Conservation (phyloP, 805 yeast genomes). For the Metschnikowia picachoensis region DNA sequence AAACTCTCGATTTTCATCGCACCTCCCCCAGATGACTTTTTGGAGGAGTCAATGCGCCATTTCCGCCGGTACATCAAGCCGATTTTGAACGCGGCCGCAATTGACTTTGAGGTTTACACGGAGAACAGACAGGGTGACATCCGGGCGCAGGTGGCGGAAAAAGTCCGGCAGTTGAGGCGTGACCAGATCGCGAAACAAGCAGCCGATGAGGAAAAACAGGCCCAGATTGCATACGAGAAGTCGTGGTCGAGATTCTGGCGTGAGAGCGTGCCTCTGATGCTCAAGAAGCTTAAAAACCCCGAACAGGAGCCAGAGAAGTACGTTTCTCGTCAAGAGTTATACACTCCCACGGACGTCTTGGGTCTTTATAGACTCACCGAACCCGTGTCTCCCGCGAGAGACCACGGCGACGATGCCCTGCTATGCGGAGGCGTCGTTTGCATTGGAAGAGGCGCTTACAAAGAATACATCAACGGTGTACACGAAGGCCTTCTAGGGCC, state of each 20-base stretch:
- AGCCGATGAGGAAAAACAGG: constrained; percentile 3
- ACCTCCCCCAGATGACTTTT: constrained; percentile 94
- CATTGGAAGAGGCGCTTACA: constrained; percentile 92
- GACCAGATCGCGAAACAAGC: constrained; percentile 18
- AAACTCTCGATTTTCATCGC: constrained; percentile 80
- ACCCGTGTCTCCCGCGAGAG: constrained; percentile 34
- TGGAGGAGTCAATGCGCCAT: constrained; percentile 67
- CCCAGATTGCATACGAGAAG: constrained; percentile 14
- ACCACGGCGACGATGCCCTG: constrained; percentile 39
- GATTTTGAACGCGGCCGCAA: constrained; percentile 72
- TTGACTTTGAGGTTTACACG: constrained; percentile 74
- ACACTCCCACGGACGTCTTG: constrained; percentile 44
- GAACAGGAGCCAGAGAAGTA: constrained; percentile 26
- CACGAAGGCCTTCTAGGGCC: constrained; percentile 97
- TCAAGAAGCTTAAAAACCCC: constrained; percentile 13
- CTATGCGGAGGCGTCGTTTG: constrained; percentile 82
- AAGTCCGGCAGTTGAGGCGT: constrained; percentile 66
- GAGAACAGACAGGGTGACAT: constrained; percentile 89
- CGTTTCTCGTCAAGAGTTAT: constrained; percentile 33
- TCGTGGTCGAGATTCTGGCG: constrained; percentile 30
- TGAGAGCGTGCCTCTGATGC: constrained; percentile 9
- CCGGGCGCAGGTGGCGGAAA: constrained; percentile 75
- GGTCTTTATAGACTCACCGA: constrained; percentile 49
- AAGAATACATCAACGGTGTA: constrained; percentile 84
- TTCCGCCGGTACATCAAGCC: constrained; percentile 85